Base-by-base conservation (phyloP, 441 rosid species). In the Erodium texanum region DNA sequence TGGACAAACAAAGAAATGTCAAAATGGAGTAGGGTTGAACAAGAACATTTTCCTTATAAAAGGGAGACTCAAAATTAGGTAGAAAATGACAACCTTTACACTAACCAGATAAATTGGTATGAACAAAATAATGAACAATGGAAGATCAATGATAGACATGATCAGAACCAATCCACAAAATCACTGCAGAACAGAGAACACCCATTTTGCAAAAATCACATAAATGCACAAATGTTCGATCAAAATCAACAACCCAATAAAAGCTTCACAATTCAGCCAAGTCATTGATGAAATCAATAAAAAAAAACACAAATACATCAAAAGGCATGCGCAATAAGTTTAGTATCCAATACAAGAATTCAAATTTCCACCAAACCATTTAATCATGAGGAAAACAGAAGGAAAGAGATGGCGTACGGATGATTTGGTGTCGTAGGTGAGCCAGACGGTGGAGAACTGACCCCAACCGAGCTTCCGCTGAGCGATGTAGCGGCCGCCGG, bases 381-480 rank as follows among this genome's bases (percentile, higher is more conserved):
- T 1, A 41, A 41, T 41, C 50, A 41, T 1, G 2, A 11, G 14
- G 0, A 41, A 11, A 41, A 41, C 48, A 41, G 1, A 41, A 41
- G 71, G 56, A 18, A 62, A 62, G 66, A 18, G 41, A 63, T 45
- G 6, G 18, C 74, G 2, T 81, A 88, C 93, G 56, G 83, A 83
- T 65, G 68, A 71, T 4, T 65, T 84, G 27, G 83, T 77, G 67
- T 88, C 90, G 85, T 89, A 86, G 74, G 93, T 80, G 70, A 88
- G 90, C 90, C 90, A 88, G 54, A 88, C 93, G 24, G 93, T 88
- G 71, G 93, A 88, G 82, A 88, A 88, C 68, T 88, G 93, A 5
- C 93, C 93, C 93, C 93, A 88, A 7, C 90, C 89, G 63, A 88
- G 93, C 86, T 88, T 88, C 56, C 80, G 74, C 73, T 86, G 93